A percentile compares a stretch with the other conserved stretches of the same genome.
phyloP scores from a whole-genome alignment of 306 rosid genomes.

The Medicago truncatula region MtrunA17r5.0-ANR NC_053043.1:8063501-8064000 shows the following conservation, averaged over 20 bases:
- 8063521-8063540: slow-evolving; percentile 55
- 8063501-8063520: slow-evolving; percentile 50
- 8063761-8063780: slow-evolving; percentile 17
- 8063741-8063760: slow-evolving; percentile 13
- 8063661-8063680: slow-evolving; percentile 29
- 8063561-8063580: slow-evolving; percentile 59
- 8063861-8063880: not conserved
- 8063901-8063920: not conserved
- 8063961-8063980: no score
- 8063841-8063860: slow-evolving; percentile 11
- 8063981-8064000: no score
- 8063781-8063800: not conserved
- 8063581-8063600: slow-evolving; percentile 44
- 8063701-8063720: slow-evolving; percentile 29
- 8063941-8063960: no score
- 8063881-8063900: not conserved
- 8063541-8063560: slow-evolving; percentile 56
- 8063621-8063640: slow-evolving; percentile 4
- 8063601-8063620: slow-evolving; percentile 52
- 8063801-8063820: not conserved
- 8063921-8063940: no score
- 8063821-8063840: slow-evolving; percentile 13
- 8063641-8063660: slow-evolving; percentile 25
- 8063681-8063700: not conserved
- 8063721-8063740: slow-evolving; percentile 36